phyloP scores from a whole-genome alignment of 192 early-diverging fungal species.

The Ambispora gerdemannii region DNA sequence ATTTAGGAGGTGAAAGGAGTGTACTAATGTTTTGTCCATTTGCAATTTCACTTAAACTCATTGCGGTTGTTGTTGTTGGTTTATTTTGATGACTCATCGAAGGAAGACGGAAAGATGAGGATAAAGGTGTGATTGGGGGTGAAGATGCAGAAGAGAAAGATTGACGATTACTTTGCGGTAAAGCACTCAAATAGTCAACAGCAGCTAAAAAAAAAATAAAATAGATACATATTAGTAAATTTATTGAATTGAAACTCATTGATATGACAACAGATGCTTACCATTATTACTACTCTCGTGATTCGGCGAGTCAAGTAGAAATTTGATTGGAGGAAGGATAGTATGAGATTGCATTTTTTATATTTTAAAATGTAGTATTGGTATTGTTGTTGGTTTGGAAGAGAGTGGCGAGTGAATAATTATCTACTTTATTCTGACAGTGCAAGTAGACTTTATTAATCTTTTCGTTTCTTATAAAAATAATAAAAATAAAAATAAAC shows the following conservation, averaged over 20 bases:
- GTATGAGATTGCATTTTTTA: constrained; percentile 1
- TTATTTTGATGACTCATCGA: background rate
- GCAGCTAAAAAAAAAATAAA: background rate
- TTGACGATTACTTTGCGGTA: background rate
- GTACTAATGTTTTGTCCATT: background rate
- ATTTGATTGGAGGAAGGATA: constrained; percentile 3
- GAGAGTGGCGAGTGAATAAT: too few species aligned
- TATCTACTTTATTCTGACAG: too few species aligned
- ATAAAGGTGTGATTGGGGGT: background rate
- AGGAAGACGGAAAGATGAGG: background rate
- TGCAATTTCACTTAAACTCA: background rate
- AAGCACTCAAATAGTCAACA: background rate
- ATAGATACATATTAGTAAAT: too few species aligned
- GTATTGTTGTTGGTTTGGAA: too few species aligned
- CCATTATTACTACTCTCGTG: background rate
- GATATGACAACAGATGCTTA: background rate
- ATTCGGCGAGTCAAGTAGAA: background rate
- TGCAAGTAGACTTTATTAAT: too few species aligned
- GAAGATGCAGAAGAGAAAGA: background rate
- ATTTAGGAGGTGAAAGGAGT: background rate
- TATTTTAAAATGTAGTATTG: background rate
- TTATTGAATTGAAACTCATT: too few species aligned
- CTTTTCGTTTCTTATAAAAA: too few species aligned
- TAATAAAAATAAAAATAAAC: too few species aligned
- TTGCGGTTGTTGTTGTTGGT: background rate